phyloP scores from a whole-genome alignment of 106 monocot genomes.

The Alisma plantagoaquatica region DNA sequence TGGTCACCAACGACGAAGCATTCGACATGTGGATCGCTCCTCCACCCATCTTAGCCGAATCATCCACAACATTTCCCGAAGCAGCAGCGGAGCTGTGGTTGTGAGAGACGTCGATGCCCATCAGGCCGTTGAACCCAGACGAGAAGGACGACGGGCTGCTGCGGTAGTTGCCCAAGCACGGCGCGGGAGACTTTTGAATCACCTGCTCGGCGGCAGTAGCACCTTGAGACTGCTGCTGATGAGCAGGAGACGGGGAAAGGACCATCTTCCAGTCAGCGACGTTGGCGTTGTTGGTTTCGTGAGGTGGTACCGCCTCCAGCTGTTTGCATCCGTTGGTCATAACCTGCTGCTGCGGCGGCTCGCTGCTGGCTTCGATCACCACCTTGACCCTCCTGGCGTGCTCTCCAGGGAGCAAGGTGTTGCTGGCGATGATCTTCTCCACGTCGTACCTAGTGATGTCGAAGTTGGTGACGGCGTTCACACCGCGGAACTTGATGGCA shows the following conservation, averaged over 20 bases:
- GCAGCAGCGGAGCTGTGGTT: too few species aligned
- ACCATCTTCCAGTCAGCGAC: constrained; percentile 34
- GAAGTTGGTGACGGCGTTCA: constrained; percentile 84
- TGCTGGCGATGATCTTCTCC: constrained; percentile 64
- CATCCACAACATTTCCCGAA: too few species aligned
- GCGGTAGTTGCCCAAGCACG: too few species aligned
- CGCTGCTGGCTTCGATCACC: neutral
- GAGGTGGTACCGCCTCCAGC: neutral
- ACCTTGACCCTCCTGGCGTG: constrained; percentile 44
- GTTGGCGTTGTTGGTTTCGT: constrained; percentile 4
- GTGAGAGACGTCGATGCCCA: neutral
- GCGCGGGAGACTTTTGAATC: neutral
- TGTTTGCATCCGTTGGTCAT: neutral
- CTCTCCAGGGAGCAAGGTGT: constrained; percentile 57
- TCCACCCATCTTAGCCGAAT: constrained; percentile 15
- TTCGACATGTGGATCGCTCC: constrained; percentile 26
- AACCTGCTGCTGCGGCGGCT: neutral
- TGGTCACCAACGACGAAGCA: constrained; percentile 47
- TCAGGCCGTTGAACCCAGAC: neutral
- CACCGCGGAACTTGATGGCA: constrained; percentile 87
- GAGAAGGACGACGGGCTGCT: too few species aligned
- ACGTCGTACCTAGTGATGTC: constrained; percentile 88
- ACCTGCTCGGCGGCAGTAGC: neutral
- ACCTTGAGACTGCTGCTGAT: too few species aligned
- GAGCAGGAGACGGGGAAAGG: constrained; percentile 21